Evolutionary conservation across 495 filamentous ascomycete species (phyloP).

Genomic region (Aspergillus biplanus): DNA sequence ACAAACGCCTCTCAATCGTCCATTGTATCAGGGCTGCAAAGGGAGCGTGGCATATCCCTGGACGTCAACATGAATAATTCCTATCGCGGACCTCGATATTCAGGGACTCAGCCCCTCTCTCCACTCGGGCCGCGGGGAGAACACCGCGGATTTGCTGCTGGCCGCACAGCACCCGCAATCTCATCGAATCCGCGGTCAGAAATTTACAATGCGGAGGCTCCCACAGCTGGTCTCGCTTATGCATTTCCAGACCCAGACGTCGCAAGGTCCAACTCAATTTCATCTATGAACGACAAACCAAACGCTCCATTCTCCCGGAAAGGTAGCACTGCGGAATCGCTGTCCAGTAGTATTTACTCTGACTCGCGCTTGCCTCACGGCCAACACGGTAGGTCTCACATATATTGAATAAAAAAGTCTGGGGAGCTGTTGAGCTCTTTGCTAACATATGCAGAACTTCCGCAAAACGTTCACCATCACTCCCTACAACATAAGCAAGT

Average conservation of each 20-base stretch:
- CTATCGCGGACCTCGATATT: conserved; percentile 59
- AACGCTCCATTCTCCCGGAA: conserved; percentile 60
- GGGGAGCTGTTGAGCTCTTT: not conserved
- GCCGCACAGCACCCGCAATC: conserved; percentile 72
- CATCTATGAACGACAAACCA: conserved; percentile 57
- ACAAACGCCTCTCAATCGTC: conserved; percentile 79
- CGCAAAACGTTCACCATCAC: conserved; percentile 68
- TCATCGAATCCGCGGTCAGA: conserved; percentile 75
- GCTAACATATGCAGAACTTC: conserved; percentile 43
- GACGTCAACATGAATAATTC: conserved; percentile 55
- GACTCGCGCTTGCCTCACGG: conserved; percentile 72
- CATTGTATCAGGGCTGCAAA: conserved; percentile 64
- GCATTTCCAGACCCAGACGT: conserved; percentile 81
- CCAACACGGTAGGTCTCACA: conserved; percentile 57
- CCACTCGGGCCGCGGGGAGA: conserved; percentile 54
- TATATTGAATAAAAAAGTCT: not conserved
- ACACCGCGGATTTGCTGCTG: conserved; percentile 57
- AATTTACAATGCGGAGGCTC: conserved; percentile 78
- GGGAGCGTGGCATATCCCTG: conserved; percentile 54
- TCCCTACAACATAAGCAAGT: conserved; percentile 76
- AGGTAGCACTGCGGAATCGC: conserved; percentile 72
- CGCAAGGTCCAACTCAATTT: conserved; percentile 53
- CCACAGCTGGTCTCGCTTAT: conserved; percentile 80
- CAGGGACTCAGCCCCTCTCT: conserved; percentile 49
- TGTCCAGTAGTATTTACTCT: conserved; percentile 74